phyloP scores from a whole-genome alignment of 2,329 filamentous ascomycete genomes.

The Diplodia sapinea region DNA sequence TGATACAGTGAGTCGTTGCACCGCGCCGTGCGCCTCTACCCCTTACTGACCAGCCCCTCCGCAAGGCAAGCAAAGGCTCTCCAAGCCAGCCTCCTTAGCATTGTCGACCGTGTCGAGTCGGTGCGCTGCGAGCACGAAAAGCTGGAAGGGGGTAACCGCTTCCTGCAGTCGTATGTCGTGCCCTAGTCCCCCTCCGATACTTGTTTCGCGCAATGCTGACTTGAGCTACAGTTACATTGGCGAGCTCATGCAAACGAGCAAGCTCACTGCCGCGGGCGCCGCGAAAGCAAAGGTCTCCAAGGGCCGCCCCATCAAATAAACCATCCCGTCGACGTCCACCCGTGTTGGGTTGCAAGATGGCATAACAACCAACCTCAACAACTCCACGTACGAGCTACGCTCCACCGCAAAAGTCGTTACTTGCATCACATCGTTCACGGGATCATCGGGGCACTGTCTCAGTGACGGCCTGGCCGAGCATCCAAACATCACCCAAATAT shows the following conservation, averaged over 20 bases:
- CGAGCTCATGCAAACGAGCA: constrained; percentile 82
- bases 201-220: constrained; percentile 34
- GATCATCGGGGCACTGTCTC: neutral
- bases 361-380: neutral
- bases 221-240: constrained; percentile 78
- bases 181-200: neutral
- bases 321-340: neutral
- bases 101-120: constrained; percentile 92
- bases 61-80: constrained; percentile 83
- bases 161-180: constrained; percentile 70
- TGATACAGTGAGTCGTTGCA: constrained; percentile 62
- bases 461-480: constrained; percentile 1
- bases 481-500: neutral
- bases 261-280: constrained; percentile 61
- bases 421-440: constrained; percentile 17
- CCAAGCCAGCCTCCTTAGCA: constrained; percentile 85
- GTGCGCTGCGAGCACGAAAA: constrained; percentile 96
- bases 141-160: constrained; percentile 95
- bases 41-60: constrained; percentile 32
- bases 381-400: constrained; percentile 1
- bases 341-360: neutral
- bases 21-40: neutral
- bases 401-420: neutral
- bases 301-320: constrained; percentile 35
- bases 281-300: constrained; percentile 56